Base-by-base conservation (phyloP, 192 early-diverging fungal genomes). In the Entomortierella parvispora region DNA sequence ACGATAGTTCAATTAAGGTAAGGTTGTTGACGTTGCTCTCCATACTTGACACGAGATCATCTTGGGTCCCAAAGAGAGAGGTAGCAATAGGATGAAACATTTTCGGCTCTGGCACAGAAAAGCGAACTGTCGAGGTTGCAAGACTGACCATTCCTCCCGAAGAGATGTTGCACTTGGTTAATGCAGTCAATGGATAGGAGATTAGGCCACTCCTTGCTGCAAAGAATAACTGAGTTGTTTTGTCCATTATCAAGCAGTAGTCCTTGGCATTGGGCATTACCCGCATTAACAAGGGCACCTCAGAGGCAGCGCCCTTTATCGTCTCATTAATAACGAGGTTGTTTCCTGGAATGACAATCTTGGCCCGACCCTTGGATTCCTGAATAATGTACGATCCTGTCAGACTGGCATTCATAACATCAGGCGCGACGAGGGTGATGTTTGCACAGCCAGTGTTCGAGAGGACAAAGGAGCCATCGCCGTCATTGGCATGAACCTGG, bases 11-110 rank as follows among this genome's bases (percentile, higher is more conserved):
- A 9, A 29, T 40, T 12, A 37, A 40, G 18, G 58, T 54, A 8
- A 46, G 18, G 22, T 62, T 62, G 11, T 52, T 61, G 50, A 69
- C 37, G 14, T 58, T 54, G 0, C 1, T 15, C 6, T 54, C 23
- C 68, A 69, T 69, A 20, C 40, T 31, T 15, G n/a, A 22, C 4
- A 69, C 22, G 1, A 69, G 52, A 1, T 69, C 68, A 28, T 69
- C 31, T 10, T 53, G 47, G 2, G 14, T 26, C 8, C 26, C 31
- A 28, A 69, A 62, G 3, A 55, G 17, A 0, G 58, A 55, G 7
- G 42, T 46, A 7, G 51, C 26, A 17, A 62, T 26, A 31, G 43
- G 20, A 4, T 22, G 45, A 44, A 69, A 62, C 23, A 23, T n/a
- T 15, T 45, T n/a, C 18, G 2, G 4, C 0, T 25, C 12, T 22